Evolutionary conservation across 2,329 filamentous ascomycete genomes (phyloP).

Genomic region (Didymella pomorum): DNA sequence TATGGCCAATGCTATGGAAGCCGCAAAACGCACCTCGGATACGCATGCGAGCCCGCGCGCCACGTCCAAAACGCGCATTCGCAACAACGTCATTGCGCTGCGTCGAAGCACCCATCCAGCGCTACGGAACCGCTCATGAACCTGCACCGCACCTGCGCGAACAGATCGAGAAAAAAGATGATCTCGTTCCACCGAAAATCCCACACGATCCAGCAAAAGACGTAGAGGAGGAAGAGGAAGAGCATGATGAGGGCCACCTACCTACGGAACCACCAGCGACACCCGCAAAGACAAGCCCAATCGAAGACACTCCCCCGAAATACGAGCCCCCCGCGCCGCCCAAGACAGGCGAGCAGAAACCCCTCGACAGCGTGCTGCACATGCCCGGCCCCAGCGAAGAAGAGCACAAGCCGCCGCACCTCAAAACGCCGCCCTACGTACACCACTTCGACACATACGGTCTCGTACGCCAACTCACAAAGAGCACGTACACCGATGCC

Average conservation of each 20-base stretch:
- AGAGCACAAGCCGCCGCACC: slow-evolving; percentile 67
- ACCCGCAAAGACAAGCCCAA: slow-evolving; percentile 21
- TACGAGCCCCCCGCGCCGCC: slow-evolving; percentile 33
- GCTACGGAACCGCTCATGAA: slow-evolving; percentile 59
- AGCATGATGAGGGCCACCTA: slow-evolving; percentile 13
- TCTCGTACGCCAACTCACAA: slow-evolving; percentile 80
- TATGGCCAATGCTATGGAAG: slow-evolving; percentile 57
- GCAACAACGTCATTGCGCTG: slow-evolving; percentile 37
- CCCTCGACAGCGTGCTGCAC: slow-evolving; percentile 53
- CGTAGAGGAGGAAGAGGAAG: slow-evolving; percentile 39
- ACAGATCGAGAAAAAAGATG: slow-evolving; percentile 19
- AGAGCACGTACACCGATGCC: slow-evolving; percentile 72
- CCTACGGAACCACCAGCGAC: slow-evolving; percentile 29
- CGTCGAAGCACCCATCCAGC: slow-evolving; percentile 47
- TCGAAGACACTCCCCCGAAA: slow-evolving; percentile 24
- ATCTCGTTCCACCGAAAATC: slow-evolving; percentile 7
- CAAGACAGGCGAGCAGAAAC: slow-evolving; percentile 40
- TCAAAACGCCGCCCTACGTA: slow-evolving; percentile 79
- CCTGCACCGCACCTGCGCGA: slow-evolving; percentile 51
- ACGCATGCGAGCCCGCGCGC: slow-evolving; percentile 31
- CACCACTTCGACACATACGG: slow-evolving; percentile 97
- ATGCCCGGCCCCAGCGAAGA: slow-evolving; percentile 51
- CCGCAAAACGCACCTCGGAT: slow-evolving; percentile 36
- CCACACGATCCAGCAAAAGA: slow-evolving; percentile 26
- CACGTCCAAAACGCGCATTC: slow-evolving; percentile 14